These are phyloP conservation scores for Corynespora cassiicola DNA, from an alignment of 2,329 filamentous ascomycete species.

Conservation along the genomic window DNA sequence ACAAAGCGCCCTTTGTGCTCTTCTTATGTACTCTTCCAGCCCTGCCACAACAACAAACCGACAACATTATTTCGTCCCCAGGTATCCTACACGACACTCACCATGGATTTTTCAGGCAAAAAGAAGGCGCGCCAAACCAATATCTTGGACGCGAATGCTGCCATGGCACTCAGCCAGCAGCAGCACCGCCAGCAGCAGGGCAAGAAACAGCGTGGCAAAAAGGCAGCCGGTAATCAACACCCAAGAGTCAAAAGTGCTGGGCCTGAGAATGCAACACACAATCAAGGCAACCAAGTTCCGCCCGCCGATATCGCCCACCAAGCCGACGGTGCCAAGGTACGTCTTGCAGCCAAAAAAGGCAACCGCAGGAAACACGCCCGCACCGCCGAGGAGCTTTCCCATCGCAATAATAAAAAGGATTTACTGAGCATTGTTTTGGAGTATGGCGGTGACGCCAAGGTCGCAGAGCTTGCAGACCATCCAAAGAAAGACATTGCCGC, in stretches of 20 bases:
- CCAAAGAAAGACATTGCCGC: slow-evolving; percentile 17
- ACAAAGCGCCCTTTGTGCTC: too few relatives aligned
- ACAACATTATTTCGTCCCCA: not conserved
- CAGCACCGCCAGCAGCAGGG: slow-evolving; percentile 2
- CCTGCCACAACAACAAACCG: too few relatives aligned
- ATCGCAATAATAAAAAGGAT: slow-evolving; percentile 6
- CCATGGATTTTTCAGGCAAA: slow-evolving; percentile 1
- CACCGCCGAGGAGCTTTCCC: slow-evolving; percentile 7
- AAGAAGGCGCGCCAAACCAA: slow-evolving; percentile 7
- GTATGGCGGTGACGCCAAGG: slow-evolving; percentile 17
- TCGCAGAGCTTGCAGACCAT: slow-evolving; percentile 9
- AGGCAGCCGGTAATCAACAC: not conserved
- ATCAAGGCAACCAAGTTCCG: not conserved
- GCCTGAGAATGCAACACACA: not conserved
- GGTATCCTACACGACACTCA: not conserved
- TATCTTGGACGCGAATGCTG: slow-evolving; percentile 4
- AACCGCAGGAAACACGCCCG: slow-evolving; percentile 17
- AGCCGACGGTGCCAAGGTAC: slow-evolving; percentile 17
- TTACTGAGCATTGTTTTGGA: slow-evolving; percentile 19
- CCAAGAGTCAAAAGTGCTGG: too few relatives aligned
- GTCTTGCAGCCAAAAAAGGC: slow-evolving; percentile 12
- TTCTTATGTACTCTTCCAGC: too few relatives aligned
- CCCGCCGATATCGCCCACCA: slow-evolving; percentile 6
- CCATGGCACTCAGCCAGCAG: not conserved
- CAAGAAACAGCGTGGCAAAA: not conserved